Conservation (phyloP, 2,329 filamentous ascomycete genomes). For the Phialophora verrucosa region DNA sequence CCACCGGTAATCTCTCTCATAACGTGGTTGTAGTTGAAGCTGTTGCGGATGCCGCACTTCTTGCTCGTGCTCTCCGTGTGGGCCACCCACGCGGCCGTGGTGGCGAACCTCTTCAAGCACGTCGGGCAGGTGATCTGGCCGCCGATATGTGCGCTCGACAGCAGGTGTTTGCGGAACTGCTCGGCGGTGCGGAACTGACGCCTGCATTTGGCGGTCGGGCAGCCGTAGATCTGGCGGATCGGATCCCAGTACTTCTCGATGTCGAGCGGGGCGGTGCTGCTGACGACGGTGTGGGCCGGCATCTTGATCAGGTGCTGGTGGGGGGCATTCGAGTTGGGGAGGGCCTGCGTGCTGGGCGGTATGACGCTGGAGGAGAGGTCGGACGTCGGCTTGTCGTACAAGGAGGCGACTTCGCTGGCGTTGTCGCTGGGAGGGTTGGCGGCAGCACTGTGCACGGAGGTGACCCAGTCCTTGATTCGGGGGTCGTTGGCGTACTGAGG, state of each 20-base stretch:
- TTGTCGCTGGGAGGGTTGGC: conserved; percentile 20
- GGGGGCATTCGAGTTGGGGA: conserved; percentile 1
- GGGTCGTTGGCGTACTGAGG: neutral
- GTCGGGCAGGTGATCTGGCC: conserved; percentile 46
- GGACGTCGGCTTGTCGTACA: conserved; percentile 27
- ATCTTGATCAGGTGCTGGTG: conserved; percentile 22
- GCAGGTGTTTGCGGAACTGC: conserved; percentile 46
- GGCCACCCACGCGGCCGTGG: conserved; percentile 46
- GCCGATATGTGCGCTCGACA: conserved; percentile 38
- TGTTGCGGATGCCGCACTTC: conserved; percentile 46
- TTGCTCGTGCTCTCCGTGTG: conserved; percentile 49
- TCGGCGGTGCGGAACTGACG: conserved; percentile 38
- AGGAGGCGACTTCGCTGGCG: conserved; percentile 26
- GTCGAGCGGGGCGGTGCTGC: conserved; percentile 35
- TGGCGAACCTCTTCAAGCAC: conserved; percentile 49
- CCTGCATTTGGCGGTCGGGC: conserved; percentile 42
- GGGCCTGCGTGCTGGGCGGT: conserved; percentile 9
- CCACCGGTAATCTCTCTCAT: conserved; percentile 50
- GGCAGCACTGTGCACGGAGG: conserved; percentile 8
- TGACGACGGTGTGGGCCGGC: conserved; percentile 29
- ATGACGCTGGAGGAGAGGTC: conserved; percentile 9
- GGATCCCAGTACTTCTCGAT: conserved; percentile 44
- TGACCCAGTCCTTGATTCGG: conserved; percentile 24
- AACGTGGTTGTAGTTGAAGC: conserved; percentile 43
- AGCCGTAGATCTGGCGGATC: conserved; percentile 43